Percentiles rank a stretch among this genome's conserved stretches.
Evolutionary conservation across 164 flowering plant species (phyloP).

Genomic region (Piper longum): DNA sequence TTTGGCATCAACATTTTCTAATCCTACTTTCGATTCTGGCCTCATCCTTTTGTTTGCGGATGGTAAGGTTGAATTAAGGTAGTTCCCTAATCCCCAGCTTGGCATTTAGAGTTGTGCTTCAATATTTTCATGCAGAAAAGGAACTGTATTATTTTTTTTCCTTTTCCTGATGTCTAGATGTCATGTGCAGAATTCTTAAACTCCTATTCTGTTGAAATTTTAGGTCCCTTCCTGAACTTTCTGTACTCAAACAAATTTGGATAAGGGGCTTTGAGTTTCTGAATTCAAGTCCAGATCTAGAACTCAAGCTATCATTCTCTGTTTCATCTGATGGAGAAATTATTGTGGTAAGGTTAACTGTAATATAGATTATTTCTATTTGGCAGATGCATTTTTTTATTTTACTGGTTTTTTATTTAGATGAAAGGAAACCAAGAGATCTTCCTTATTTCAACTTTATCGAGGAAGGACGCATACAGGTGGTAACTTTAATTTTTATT

Average conservation of each 20-base stretch:
- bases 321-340: slow-evolving; percentile 61
- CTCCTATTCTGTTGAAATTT: background rate
- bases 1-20: slow-evolving; percentile 65
- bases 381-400: background rate
- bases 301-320: slow-evolving; percentile 28
- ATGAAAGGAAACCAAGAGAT: slow-evolving; percentile 71
- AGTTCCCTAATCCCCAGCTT: background rate
- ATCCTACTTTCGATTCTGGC: slow-evolving; percentile 29
- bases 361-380: background rate
- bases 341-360: slow-evolving; percentile 36
- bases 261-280: slow-evolving; percentile 45
- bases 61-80: slow-evolving; percentile 87
- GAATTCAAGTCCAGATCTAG: slow-evolving; percentile 23
- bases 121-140: background rate
- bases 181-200: too few relatives aligned
- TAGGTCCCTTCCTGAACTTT: slow-evolving; percentile 81
- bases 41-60: slow-evolving; percentile 48
- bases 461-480: slow-evolving; percentile 48
- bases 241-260: slow-evolving; percentile 52
- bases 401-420: slow-evolving; percentile 21
- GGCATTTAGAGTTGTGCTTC: background rate
- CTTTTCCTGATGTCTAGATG: too few relatives aligned
- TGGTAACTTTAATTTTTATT: slow-evolving; percentile 7
- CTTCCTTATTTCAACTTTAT: slow-evolving; percentile 40
- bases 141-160: too few relatives aligned